These are phyloP conservation scores for Tylopilus rubrobrunneus DNA, from an alignment of 768 basidiomycete species.

Conservation along the genomic window DNA sequence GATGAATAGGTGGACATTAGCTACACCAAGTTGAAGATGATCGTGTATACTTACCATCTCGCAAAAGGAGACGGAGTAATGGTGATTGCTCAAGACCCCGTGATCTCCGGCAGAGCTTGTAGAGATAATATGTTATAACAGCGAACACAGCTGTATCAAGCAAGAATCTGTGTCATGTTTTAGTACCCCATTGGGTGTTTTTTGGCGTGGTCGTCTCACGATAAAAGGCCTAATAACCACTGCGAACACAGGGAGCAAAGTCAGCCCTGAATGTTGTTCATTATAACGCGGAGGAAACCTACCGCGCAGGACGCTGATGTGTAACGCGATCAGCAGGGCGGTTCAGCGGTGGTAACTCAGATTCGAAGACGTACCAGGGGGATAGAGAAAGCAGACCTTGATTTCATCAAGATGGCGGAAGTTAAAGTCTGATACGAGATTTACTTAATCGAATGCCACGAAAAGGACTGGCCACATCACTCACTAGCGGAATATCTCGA, in stretches of 20 bases:
- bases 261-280: neutral
- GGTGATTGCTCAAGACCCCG: neutral
- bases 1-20: neutral
- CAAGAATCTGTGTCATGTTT: neutral
- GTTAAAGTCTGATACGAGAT: neutral
- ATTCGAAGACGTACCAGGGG: neutral
- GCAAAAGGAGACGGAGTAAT: constrained; percentile 2
- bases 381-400: neutral
- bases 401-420: constrained; percentile 1
- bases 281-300: neutral
- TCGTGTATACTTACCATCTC: constrained; percentile 8
- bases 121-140: constrained; percentile 2
- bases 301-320: neutral
- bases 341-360: neutral
- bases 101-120: neutral
- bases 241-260: neutral
- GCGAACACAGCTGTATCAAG: constrained; percentile 1
- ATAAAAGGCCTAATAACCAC: constrained; percentile 2
- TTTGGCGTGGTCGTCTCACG: neutral
- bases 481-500: neutral
- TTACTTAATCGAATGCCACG: neutral
- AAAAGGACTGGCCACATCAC: neutral
- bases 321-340: neutral
- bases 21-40: neutral
- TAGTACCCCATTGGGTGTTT: neutral